Evolutionary conservation across 129 eudicot species (phyloP).

Genomic region (Lactuca sativa): DNA sequence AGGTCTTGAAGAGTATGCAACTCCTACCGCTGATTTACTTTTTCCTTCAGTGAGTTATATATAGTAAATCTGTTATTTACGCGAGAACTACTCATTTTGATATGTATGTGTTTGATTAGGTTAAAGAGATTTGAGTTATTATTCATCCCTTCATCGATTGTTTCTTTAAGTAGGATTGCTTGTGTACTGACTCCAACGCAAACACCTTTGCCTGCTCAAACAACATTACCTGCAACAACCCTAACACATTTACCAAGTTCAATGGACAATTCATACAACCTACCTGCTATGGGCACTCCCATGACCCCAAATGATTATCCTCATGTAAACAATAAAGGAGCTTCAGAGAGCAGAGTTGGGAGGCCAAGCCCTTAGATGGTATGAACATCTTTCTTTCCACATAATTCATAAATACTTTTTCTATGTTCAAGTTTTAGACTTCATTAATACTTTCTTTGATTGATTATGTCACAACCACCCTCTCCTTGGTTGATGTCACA

Average conservation of each 20-base stretch:
- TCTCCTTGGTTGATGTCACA: conserved; percentile 77
- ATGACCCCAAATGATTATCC: conserved; percentile 69
- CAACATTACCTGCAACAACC: conserved; percentile 75
- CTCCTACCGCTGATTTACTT: conserved; percentile 80
- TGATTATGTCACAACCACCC: conserved; percentile 66
- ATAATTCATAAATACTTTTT: neutral
- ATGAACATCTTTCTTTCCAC: conserved; percentile 10
- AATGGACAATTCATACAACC: conserved; percentile 60
- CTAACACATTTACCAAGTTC: conserved; percentile 62
- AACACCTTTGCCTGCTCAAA: conserved; percentile 73
- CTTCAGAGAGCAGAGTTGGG: conserved; percentile 35
- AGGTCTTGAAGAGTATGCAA: conserved; percentile 79
- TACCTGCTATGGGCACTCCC: conserved; percentile 77
- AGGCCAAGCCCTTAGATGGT: conserved; percentile 82
- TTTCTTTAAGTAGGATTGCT: conserved; percentile 9
- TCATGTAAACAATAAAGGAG: conserved; percentile 44
- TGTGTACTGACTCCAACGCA: conserved; percentile 47
- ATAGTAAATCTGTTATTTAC: neutral
- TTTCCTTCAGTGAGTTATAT: conserved; percentile 68
- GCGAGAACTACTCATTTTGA: neutral
- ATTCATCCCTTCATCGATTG: conserved; percentile 10
- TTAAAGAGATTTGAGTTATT: neutral
- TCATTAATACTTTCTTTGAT: neutral
- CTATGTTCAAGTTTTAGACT: neutral
- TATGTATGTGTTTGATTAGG: neutral